Percentiles rank a stretch among this genome's conserved stretches.
phyloP scores from a whole-genome alignment of 2,329 filamentous ascomycete species.

The Fragosphaeria purpurea region DNA sequence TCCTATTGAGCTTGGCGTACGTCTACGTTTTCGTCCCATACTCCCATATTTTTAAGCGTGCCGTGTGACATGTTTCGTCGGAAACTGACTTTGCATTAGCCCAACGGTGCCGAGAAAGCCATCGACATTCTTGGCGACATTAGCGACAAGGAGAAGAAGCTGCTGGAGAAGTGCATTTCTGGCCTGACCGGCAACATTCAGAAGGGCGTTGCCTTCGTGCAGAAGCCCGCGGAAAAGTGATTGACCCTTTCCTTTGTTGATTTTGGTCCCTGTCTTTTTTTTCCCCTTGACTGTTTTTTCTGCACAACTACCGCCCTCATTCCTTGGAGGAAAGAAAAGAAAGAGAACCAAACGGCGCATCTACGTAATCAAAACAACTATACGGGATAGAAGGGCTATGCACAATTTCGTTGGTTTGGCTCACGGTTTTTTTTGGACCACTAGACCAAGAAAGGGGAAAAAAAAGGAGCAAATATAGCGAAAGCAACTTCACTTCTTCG shows the following conservation, averaged over 20 bases:
- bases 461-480: background rate
- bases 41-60: slow-evolving; percentile 1
- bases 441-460: slow-evolving; percentile 9
- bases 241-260: slow-evolving; percentile 24
- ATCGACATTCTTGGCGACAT: slow-evolving; percentile 67
- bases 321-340: background rate
- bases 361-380: slow-evolving; percentile 1
- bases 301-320: background rate
- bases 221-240: slow-evolving; percentile 86
- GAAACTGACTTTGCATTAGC: slow-evolving; percentile 37
- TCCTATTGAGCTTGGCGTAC: slow-evolving; percentile 88
- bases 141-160: slow-evolving; percentile 79
- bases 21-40: slow-evolving; percentile 25
- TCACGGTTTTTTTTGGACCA: slow-evolving; percentile 4
- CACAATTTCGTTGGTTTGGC: background rate
- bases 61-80: too few relatives aligned
- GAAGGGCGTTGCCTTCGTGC: slow-evolving; percentile 85
- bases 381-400: slow-evolving; percentile 5
- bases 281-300: slow-evolving; percentile 4
- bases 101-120: slow-evolving; percentile 76
- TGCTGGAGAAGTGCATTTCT: slow-evolving; percentile 64
- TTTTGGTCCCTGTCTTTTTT: slow-evolving; percentile 10
- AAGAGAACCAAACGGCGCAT: background rate
- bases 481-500: slow-evolving; percentile 7
- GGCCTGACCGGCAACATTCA: slow-evolving; percentile 87